These are phyloP conservation scores for Cercospora sp. DNA, from an alignment of 2,329 filamentous ascomycete genomes.

Conservation along the genomic window DNA sequence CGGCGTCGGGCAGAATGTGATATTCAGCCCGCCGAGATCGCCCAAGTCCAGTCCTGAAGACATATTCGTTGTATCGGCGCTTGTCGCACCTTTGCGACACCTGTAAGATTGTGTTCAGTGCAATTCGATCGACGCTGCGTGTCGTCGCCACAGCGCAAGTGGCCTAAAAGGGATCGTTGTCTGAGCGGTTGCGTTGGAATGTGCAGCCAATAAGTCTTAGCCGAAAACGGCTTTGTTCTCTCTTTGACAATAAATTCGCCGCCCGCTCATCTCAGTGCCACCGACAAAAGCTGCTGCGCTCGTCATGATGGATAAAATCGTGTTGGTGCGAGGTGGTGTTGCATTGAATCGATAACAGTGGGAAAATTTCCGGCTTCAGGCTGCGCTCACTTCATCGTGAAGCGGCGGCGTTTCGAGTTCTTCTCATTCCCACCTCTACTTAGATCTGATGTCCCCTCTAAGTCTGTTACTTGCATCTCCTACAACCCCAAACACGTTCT, in stretches of 20 bases:
- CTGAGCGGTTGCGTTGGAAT: constrained; percentile 15
- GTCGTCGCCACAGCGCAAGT: constrained; percentile 35
- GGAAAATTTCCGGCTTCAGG: neutral
- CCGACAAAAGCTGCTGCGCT: neutral
- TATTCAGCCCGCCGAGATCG: constrained; percentile 38
- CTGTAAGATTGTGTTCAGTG: neutral
- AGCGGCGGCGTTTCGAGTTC: constrained; percentile 8
- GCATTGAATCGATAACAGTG: neutral
- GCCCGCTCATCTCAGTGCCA: neutral
- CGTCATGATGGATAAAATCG: neutral
- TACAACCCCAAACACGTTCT: constrained; percentile 3
- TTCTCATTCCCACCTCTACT: constrained; percentile 4
- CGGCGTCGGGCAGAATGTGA: constrained; percentile 60
- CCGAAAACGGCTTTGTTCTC: constrained; percentile 11
- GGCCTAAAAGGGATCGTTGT: constrained; percentile 12
- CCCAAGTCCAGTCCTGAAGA: constrained; percentile 3
- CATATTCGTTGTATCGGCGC: neutral
- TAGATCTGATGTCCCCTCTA: constrained; percentile 23
- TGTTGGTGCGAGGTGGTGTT: neutral
- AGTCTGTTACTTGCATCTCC: constrained; percentile 15
- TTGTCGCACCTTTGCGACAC: neutral
- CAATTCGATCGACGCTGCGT: neutral
- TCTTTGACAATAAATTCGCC: constrained; percentile 4
- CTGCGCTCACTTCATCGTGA: neutral
- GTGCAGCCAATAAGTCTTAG: neutral